Evolutionary conservation across 768 basidiomycete genomes (phyloP), one percentile per base, ranked within the genome.

Genomic region (Psilocybe subaeruginosa): DNA sequence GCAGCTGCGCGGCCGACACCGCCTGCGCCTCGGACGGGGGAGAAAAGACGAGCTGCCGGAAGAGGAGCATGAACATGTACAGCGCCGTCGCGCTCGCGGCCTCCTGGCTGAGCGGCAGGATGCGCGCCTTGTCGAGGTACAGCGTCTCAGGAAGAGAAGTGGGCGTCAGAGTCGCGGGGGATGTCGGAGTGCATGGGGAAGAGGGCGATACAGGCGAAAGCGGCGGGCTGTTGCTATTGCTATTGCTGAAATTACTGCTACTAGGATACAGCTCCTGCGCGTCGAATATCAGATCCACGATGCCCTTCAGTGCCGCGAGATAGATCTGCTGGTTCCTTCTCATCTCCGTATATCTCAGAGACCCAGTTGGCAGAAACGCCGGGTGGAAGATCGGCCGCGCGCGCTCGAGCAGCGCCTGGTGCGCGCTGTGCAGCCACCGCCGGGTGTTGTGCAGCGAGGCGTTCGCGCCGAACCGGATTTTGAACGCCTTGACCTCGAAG

Each of bases 61-160:
- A 93, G 19, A 94, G 85, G 68, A 95, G 78, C 37, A 93, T 78
- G 66, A 93, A 85, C 85, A 95, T 89, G 75, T 90, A 92, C 54
- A 93, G 74, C 48, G 88, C 85, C 17, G 86, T 85, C 46, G 89
- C 78, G 67, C 96, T 93, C 30, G 86, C 82, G 0, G 88, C 88
- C 61, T 97, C 95, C 45, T 84, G 78, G 65, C 84, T 84, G 63
- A 94, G 82, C 23, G 80, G 79, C 27, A 81, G 73, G 9, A 95
- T 77, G 30, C 93, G 90, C 46, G 84, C 76, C 60, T 82, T 85
- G 77, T 95, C 93, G 55, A 96, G 86, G 72, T 91, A 91, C 3
- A 88, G 78, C 3, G 92, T 93, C 76, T 95, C 94, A 4, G 89
- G 92, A n/a, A 79, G 73, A 29, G 66, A 68, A 68, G 63, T 62